Percentiles rank a stretch among this genome's conserved stretches.
phyloP scores from a whole-genome alignment of 2,329 filamentous ascomycete genomes.

The Cladosporium sphaerospermum region DNA sequence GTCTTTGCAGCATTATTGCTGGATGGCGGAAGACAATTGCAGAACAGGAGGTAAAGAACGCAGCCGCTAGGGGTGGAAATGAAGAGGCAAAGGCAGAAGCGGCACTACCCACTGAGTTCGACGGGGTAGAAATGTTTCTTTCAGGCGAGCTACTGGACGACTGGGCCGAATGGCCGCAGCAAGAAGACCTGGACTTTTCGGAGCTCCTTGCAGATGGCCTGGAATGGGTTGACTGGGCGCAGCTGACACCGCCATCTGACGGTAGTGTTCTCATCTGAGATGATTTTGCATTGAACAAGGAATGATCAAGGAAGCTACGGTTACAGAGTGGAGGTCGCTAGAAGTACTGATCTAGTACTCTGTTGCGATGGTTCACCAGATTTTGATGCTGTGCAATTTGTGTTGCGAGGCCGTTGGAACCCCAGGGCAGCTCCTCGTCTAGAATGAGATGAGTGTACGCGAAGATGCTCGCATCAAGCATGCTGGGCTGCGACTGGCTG shows the following conservation, averaged over 20 bases:
- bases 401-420: constrained; percentile 53
- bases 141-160: constrained; percentile 4
- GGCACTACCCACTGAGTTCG: not conserved
- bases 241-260: not conserved
- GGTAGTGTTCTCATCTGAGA: not conserved
- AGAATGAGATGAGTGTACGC: constrained; percentile 80
- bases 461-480: constrained; percentile 87
- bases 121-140: not conserved
- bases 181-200: constrained; percentile 8
- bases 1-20: constrained; percentile 12
- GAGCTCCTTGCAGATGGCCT: constrained; percentile 9
- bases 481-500: constrained; percentile 50
- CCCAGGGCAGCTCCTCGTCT: constrained; percentile 58
- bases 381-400: constrained; percentile 53
- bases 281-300: not conserved
- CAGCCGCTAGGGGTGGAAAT: not conserved
- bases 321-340: constrained; percentile 8
- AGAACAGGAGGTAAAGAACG: not conserved
- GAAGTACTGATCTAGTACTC: constrained; percentile 50
- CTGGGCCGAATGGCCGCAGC: constrained; percentile 9
- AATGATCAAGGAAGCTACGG: too few relatives aligned
- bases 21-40: constrained; percentile 13
- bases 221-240: constrained; percentile 10
- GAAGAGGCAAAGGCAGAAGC: not conserved
- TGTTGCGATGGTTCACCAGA: constrained; percentile 59